Percentiles rank a stretch among this genome's conserved stretches.
Conservation (phyloP, 192 early-diverging fungal species). For the Lobosporangium transversale region DNA sequence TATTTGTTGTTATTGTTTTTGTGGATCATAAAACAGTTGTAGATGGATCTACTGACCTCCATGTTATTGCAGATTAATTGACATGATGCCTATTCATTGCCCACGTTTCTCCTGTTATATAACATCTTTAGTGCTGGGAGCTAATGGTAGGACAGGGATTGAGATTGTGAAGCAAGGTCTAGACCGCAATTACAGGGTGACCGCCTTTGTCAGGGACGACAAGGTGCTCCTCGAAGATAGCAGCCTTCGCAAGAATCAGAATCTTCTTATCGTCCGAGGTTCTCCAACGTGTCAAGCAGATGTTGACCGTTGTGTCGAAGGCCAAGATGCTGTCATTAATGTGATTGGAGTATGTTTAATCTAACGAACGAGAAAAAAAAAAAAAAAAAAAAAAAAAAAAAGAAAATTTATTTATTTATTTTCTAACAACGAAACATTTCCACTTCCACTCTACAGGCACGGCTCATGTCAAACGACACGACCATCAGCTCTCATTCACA, state of each 20-base stretch:
- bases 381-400: neutral
- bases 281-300: slow-evolving; percentile 42
- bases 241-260: slow-evolving; percentile 48
- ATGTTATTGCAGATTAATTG: too few relatives aligned
- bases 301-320: slow-evolving; percentile 53
- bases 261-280: slow-evolving; percentile 49
- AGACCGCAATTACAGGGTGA: slow-evolving; percentile 48
- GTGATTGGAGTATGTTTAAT: slow-evolving; percentile 40
- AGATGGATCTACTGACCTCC: neutral
- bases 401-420: too few relatives aligned
- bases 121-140: slow-evolving; percentile 53
- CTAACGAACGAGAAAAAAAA: neutral
- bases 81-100: too few relatives aligned
- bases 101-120: neutral
- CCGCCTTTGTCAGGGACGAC: slow-evolving; percentile 52
- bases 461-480: slow-evolving; percentile 35
- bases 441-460: slow-evolving; percentile 11
- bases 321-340: slow-evolving; percentile 55
- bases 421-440: too few relatives aligned
- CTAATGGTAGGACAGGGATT: slow-evolving; percentile 48
- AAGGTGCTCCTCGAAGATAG: slow-evolving; percentile 27
- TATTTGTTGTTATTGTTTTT: too few relatives aligned
- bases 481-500: slow-evolving; percentile 47
- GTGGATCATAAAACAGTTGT: too few relatives aligned
- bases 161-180: slow-evolving; percentile 54